Base-by-base conservation (phyloP, 2,329 filamentous ascomycete genomes). In the Paecilomyces sp. region DNA sequence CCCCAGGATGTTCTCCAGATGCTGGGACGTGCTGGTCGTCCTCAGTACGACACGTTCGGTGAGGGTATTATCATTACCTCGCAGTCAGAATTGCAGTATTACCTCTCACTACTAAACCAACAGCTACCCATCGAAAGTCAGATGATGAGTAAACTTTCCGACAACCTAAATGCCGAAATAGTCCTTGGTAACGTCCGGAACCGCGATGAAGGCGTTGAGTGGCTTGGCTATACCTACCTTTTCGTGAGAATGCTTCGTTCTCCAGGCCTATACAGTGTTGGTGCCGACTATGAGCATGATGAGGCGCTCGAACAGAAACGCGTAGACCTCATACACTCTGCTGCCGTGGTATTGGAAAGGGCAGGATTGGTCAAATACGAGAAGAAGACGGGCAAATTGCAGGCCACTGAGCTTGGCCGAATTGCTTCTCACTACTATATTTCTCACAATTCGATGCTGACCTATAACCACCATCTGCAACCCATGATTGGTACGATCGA, bases 361-460 rank as follows among this genome's bases (percentile, higher is more conserved):
- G 91, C 91, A 2, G 92, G 88, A 62, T 83, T 99, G 7, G 83
- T 96, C 75, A 97, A 96, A 70, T 99, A 99, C 70, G 94, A 99
- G 68, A 94, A 95, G 74, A 94, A 94, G 76, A 88, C 88, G 1
- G 94, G 95, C 28, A 90, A 87, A 68, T 77, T 99, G 33, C 92
- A 96, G 75, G 85, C 90, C 3, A 99, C 94, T 0, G 94, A 99
- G 74, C 87, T 99, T 58, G 94, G 95, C 57, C 88, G 94, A 51
- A 95, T 99, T 66, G 90, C 95, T 5, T 97, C 93, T 13, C 94
- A 99, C 74, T 99, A 99, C 80, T 99, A 99, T 79, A 97, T 99
- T 70, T 94, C 92, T 0, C 87, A 96, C 75, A 91, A 86, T 66
- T 97, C 93, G 13, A 99, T 99, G 94, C 84, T 93, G 66, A 97